Evolutionary conservation across 129 eudicot genomes (phyloP).

Genomic region (Pittosporum tobira): DNA sequence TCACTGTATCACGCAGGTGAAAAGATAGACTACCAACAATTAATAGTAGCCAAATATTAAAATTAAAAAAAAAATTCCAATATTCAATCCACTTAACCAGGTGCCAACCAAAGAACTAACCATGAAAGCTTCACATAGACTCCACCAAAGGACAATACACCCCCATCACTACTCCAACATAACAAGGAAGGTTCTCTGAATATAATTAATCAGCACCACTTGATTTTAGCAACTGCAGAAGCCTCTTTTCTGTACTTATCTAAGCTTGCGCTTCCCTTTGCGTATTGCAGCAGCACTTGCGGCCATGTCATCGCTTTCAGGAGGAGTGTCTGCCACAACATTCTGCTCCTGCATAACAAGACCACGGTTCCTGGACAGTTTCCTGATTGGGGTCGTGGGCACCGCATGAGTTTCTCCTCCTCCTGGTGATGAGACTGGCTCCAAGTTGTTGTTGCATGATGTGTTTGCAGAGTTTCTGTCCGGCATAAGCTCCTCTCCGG

Average conservation of each 20-base stretch:
- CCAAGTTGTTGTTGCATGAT: conserved; percentile 15
- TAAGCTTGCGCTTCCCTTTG: conserved; percentile 39
- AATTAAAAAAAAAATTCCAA: too few species aligned
- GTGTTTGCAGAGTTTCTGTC: conserved; percentile 34
- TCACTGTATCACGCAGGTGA: too few species aligned
- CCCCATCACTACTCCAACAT: not conserved
- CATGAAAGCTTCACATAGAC: not conserved
- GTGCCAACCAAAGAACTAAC: not conserved
- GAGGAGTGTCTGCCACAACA: conserved; percentile 67
- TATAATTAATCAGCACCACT: not conserved
- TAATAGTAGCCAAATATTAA: too few species aligned
- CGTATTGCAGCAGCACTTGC: conserved; percentile 42
- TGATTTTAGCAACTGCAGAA: not conserved
- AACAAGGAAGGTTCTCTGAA: not conserved
- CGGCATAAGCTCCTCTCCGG: conserved; percentile 73
- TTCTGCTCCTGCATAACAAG: conserved; percentile 58
- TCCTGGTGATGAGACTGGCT: conserved; percentile 16
- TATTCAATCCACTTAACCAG: too few species aligned
- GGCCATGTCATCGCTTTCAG: conserved; percentile 37
- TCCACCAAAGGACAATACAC: conserved; percentile 8
- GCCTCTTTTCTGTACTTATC: conserved; percentile 13
- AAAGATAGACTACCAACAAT: too few species aligned
- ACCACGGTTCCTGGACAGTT: conserved; percentile 69
- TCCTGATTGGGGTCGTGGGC: conserved; percentile 69
- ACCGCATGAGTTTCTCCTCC: conserved; percentile 18